Evolutionary conservation across 2,329 filamentous ascomycete genomes (phyloP), one percentile per base, ranked within the genome.

Genomic region (Trichoderma guizhouense): DNA sequence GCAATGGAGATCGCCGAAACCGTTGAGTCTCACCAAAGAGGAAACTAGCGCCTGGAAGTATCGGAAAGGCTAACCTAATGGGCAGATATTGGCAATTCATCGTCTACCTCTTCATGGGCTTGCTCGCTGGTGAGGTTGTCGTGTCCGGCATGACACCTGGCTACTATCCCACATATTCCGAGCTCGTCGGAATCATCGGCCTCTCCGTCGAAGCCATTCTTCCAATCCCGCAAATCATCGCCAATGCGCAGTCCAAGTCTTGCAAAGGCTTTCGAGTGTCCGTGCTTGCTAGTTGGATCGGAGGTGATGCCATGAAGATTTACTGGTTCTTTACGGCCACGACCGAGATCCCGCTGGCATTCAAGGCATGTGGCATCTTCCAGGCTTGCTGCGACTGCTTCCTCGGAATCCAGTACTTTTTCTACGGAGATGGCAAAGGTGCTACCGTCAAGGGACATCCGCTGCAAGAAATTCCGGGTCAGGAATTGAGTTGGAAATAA

Each of bases 221-320:
- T 30, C 93, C 93, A 4, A 84, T 96, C 12, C 93, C 93, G 1
- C 93, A 97, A 81, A 90, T 96, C 34, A 78, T 93, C 63, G 84
- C 92, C 57, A 96, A 96, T 79, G 85, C 87, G 74, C 87, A 88
- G 39, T 86, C 88, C 5, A 85, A 87, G 72, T 93, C 92, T 2
- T 94, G 91, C 84, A 91, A 90, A 79, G 93, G 93, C 7, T 94
- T 97, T 81, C 87, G 93, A 18, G 78, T 94, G 12, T 93, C 91
- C 7, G 90, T 97, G 5, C 83, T 96, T 72, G 88, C 86, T 32
- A 94, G 91, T 79, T 97, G 93, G 93, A 84, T 97, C 68, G 83
- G 91, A 3, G 93, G 93, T 73, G 93, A 97, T 81, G 85, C 88
- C 9, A 94, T 96, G 90, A 97, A 97, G 86, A 92, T 95, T 87